These are phyloP conservation scores for Ustilago lituana DNA, from an alignment of 1,284 basidiomycete genomes.

Conservation along the genomic window DNA sequence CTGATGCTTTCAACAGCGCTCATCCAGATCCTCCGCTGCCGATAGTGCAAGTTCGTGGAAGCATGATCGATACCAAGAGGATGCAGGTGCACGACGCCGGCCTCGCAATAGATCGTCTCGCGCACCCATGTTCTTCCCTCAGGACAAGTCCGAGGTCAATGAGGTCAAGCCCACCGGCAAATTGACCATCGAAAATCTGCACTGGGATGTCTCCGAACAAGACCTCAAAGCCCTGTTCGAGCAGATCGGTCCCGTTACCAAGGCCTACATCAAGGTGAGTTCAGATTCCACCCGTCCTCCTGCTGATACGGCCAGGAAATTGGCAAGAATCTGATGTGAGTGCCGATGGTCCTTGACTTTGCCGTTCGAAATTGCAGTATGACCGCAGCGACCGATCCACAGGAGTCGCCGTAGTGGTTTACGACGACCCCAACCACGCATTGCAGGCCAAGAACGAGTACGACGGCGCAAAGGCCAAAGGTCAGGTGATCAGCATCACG, in stretches of 20 bases:
- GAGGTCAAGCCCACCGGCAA: constrained; percentile 50
- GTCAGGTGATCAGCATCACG: constrained; percentile 56
- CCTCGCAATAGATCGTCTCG: constrained; percentile 18
- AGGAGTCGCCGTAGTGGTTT: constrained; percentile 84
- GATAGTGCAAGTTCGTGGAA: constrained; percentile 33
- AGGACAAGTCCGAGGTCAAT: constrained; percentile 29
- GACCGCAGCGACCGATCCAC: constrained; percentile 93
- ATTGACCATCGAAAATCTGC: constrained; percentile 85
- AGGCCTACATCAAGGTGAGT: constrained; percentile 88
- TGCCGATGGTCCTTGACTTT: no score
- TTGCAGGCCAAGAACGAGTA: constrained; percentile 84
- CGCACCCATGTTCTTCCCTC: constrained; percentile 35
- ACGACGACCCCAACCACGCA: constrained; percentile 81
- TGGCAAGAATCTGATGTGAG: no score
- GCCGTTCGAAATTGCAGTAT: constrained; percentile 72
- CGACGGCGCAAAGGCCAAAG: constrained; percentile 88
- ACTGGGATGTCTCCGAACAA: constrained; percentile 89
- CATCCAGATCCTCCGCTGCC: constrained; percentile 9
- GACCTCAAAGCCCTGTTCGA: constrained; percentile 81
- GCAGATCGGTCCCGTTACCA: constrained; percentile 87
- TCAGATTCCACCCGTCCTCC: no score
- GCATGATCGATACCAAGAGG: constrained; percentile 31
- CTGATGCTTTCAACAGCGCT: constrained; percentile 5
- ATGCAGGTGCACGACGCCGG: constrained; percentile 2
- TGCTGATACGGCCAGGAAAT: no score